phyloP scores from a whole-genome alignment of 305 asterid species.

The Ilex paraguariensis region DNA sequence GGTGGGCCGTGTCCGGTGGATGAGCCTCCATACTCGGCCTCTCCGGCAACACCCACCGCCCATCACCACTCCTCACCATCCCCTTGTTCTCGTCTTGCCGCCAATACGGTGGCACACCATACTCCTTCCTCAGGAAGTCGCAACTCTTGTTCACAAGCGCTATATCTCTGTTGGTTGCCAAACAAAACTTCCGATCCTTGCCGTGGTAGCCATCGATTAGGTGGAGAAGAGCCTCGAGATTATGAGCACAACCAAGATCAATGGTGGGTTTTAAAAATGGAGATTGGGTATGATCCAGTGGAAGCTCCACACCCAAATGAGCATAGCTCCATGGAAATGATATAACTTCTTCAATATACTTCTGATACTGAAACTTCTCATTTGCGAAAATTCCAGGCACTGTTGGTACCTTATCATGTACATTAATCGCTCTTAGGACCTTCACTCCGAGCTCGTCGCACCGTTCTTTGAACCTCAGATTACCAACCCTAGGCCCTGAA shows the following conservation, averaged over 20 bases:
- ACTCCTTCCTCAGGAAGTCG: constrained; percentile 46
- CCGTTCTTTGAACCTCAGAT: constrained; percentile 59
- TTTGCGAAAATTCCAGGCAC: constrained; percentile 67
- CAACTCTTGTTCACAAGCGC: constrained; percentile 65
- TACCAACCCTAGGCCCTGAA: constrained; percentile 66
- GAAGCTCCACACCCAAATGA: constrained; percentile 61
- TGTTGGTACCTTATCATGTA: constrained; percentile 58
- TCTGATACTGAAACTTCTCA: constrained; percentile 60
- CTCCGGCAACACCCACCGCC: constrained; percentile 69
- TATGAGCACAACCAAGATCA: constrained; percentile 47
- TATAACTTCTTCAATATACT: constrained; percentile 38
- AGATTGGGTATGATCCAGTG: constrained; percentile 46
- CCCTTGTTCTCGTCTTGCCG: constrained; percentile 86
- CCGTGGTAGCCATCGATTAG: constrained; percentile 64
- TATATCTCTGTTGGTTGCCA: constrained; percentile 39
- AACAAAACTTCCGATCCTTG: constrained; percentile 20
- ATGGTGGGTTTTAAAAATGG: constrained; percentile 39
- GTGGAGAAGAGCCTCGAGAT: constrained; percentile 65
- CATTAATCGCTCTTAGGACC: constrained; percentile 45
- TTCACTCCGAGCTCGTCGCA: constrained; percentile 60
- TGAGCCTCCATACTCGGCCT: constrained; percentile 58
- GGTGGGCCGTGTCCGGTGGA: constrained; percentile 75
- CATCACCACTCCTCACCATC: constrained; percentile 45
- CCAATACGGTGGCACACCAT: constrained; percentile 63
- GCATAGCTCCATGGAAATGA: constrained; percentile 79